phyloP scores from a whole-genome alignment of 169 alveolate genomes.

The Eimeria tenella region DNA sequence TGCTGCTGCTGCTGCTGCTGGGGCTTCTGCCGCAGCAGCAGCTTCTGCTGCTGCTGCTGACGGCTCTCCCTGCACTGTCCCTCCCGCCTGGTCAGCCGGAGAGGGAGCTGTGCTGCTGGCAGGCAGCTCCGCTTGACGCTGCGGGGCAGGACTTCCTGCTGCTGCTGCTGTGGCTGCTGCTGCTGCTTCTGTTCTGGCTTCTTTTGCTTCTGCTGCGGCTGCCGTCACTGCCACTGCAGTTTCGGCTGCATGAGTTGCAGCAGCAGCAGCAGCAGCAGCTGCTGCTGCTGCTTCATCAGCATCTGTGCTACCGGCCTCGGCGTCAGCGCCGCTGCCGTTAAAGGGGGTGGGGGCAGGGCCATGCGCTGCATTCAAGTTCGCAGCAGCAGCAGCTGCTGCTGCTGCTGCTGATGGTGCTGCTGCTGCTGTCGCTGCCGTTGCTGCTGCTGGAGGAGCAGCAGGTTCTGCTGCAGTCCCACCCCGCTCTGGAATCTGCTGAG shows the following conservation, averaged over 20 bases:
- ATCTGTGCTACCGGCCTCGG: background rate
- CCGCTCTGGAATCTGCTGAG: background rate
- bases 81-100: background rate
- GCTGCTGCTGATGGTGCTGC: background rate
- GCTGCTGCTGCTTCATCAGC: background rate
- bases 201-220: background rate
- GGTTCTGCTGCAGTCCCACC: no score
- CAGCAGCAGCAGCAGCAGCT: background rate
- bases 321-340: background rate
- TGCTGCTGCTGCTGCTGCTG: slow-evolving; percentile 31
- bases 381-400: background rate
- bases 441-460: background rate
- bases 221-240: background rate
- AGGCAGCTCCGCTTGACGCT: background rate
- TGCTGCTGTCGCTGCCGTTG: background rate
- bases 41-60: slow-evolving; percentile 23
- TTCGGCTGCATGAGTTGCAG: background rate
- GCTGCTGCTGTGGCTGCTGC: slow-evolving; percentile 22
- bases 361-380: background rate
- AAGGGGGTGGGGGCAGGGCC: background rate
- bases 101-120: background rate
- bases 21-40: slow-evolving; percentile 8
- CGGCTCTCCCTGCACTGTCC: background rate
- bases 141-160: background rate
- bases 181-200: background rate